Conservation (phyloP, 2,329 filamentous ascomycete species). For the Aaosphaeria arxii region DNA sequence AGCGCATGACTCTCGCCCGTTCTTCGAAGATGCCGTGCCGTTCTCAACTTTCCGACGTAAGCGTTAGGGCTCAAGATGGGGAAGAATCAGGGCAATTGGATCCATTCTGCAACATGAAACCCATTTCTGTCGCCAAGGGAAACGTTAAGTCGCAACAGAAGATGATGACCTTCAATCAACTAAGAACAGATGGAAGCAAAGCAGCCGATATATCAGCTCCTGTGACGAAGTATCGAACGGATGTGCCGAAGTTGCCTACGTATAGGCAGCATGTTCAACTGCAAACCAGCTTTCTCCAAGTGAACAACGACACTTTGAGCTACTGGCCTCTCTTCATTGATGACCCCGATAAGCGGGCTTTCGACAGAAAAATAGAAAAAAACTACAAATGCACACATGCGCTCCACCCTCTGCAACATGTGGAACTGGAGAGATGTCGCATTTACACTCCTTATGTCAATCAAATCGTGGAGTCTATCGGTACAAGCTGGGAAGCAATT, state of each 20-base stretch:
- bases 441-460: slow-evolving; percentile 34
- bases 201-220: not conserved
- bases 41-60: too few species aligned
- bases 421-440: slow-evolving; percentile 16
- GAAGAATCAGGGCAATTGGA: too few species aligned
- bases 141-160: not conserved
- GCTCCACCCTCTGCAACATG: too few species aligned
- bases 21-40: too few species aligned
- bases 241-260: slow-evolving; percentile 24
- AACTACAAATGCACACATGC: slow-evolving; percentile 15
- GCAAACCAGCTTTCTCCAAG: slow-evolving; percentile 39
- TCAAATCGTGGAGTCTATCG: slow-evolving; percentile 32
- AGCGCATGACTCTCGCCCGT: too few species aligned
- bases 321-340: slow-evolving; percentile 28
- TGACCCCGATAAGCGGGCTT: too few species aligned
- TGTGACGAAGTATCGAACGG: slow-evolving; percentile 15
- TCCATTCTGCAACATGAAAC: slow-evolving; percentile 1
- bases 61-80: too few species aligned
- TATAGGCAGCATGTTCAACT: slow-evolving; percentile 44
- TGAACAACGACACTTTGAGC: slow-evolving; percentile 41
- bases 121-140: slow-evolving; percentile 3
- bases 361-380: too few species aligned
- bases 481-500: slow-evolving; percentile 35
- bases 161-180: not conserved
- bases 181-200: not conserved